Base-by-base conservation (phyloP, 2,329 filamentous ascomycete genomes). In the Aspergillus pseudoterreus region DNA sequence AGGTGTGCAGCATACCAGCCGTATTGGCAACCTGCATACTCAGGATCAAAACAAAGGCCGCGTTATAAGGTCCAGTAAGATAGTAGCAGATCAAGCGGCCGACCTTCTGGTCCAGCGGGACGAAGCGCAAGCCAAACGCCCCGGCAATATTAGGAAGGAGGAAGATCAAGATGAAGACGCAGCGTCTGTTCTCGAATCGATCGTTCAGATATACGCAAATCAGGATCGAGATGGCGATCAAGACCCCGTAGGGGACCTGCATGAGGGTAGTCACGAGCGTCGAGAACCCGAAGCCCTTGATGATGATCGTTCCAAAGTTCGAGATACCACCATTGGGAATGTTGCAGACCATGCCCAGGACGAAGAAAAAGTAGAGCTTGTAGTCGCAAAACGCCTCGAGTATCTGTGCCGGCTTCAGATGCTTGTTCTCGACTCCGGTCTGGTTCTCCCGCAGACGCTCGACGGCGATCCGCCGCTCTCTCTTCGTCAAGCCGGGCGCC, bases 131-230 rank as follows among this genome's bases (percentile, higher is more conserved):
- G 0, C 82, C 82, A 27, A 85, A 78, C 0, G 81, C 75, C 0
- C 82, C 82, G 2, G 77, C 76, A 53, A 85, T 78, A 36, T 82
- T 84, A 1, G 81, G 82, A n/a, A 79, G 60, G 54, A 84, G 75
- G 59, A 82, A 84, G 1, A 82, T 57, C 2, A 80, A 67, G 33
- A 82, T 74, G 52, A 84, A 79, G 15, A 79, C 63, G 43, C 78
- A 80, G 10, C 80, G 73, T n/a, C 70, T 67, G 54, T 76, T 75
- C 42, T 73, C 62, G 45, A 74, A 74, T 38, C 74, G 71, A 56
- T 78, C 72, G 52, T 79, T 80, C 3, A 77, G 58, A 48, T 70
- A 77, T 4, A 78, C 75, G 50, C 76, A 79, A 4, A 63, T 62
- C 3, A 80, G 61, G 51, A 81, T 80, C 0, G 72, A 80, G 17